Evolutionary conservation across 352 stramenopile species (phyloP).

Genomic region (Pythium scleroteichum): DNA sequence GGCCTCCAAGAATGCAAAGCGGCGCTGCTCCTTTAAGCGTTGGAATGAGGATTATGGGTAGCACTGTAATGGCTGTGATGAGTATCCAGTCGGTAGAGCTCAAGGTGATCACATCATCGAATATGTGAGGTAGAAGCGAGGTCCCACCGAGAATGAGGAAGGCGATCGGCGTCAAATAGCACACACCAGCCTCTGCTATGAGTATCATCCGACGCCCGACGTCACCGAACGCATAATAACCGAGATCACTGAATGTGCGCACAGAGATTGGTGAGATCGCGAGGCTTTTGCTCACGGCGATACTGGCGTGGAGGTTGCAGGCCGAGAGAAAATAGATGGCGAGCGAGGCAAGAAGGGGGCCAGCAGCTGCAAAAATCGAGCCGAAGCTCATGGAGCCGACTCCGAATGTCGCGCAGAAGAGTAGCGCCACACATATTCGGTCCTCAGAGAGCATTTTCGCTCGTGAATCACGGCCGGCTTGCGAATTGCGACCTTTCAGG

Average conservation of each 20-base stretch:
- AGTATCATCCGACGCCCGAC: slow-evolving; percentile 49
- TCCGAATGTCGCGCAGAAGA: slow-evolving; percentile 77
- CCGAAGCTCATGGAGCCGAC: slow-evolving; percentile 78
- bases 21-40: slow-evolving; percentile 49
- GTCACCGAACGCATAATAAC: slow-evolving; percentile 59
- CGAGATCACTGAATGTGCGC: slow-evolving; percentile 74
- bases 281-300: slow-evolving; percentile 63
- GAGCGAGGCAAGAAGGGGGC: slow-evolving; percentile 54
- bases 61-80: slow-evolving; percentile 44
- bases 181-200: slow-evolving; percentile 54
- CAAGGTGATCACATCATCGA: slow-evolving; percentile 30
- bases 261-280: slow-evolving; percentile 51
- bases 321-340: slow-evolving; percentile 76
- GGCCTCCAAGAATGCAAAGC: slow-evolving; percentile 51
- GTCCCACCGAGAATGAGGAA: slow-evolving; percentile 75
- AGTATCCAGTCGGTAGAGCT: slow-evolving; percentile 65
- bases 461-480: not conserved
- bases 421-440: slow-evolving; percentile 53
- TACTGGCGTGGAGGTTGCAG: slow-evolving; percentile 72
- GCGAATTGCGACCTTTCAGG: slow-evolving; percentile 26
- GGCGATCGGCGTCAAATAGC: slow-evolving; percentile 67
- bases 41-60: slow-evolving; percentile 66
- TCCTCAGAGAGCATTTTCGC: slow-evolving; percentile 43
- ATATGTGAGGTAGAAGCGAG: slow-evolving; percentile 53
- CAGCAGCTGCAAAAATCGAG: slow-evolving; percentile 58